phyloP scores from a whole-genome alignment of 169 alveolate species.

The Cryptosporidium felis region DNA sequence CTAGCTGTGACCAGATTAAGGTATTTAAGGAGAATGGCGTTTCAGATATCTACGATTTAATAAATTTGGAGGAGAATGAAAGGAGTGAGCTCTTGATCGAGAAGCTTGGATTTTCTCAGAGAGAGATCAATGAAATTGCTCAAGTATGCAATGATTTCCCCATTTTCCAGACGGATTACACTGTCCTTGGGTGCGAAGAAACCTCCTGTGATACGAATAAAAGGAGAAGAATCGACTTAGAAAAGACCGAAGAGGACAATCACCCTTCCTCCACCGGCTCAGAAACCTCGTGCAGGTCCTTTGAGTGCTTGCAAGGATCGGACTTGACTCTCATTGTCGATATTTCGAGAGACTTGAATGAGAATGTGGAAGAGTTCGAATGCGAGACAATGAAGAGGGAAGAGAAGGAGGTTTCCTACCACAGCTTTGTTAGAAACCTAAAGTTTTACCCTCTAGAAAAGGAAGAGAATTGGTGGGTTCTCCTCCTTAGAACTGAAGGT shows the following conservation, averaged over 20 bases:
- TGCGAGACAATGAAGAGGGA: slow-evolving; percentile 70
- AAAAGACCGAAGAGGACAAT: slow-evolving; percentile 37
- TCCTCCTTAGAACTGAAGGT: slow-evolving; percentile 96
- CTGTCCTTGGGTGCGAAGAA: slow-evolving; percentile 53
- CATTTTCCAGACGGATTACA: slow-evolving; percentile 81
- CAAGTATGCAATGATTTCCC: slow-evolving; percentile 89
- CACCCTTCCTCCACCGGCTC: neutral
- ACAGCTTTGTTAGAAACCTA: slow-evolving; percentile 65
- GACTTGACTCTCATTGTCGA: slow-evolving; percentile 71
- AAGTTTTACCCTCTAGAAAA: slow-evolving; percentile 94
- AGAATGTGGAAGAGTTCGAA: slow-evolving; percentile 69
- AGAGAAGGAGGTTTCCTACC: slow-evolving; percentile 49
- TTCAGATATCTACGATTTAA: slow-evolving; percentile 91
- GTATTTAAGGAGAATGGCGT: slow-evolving; percentile 79
- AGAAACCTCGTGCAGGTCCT: slow-evolving; percentile 75
- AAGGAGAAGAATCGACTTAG: slow-evolving; percentile 67
- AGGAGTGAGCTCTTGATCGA: slow-evolving; percentile 84
- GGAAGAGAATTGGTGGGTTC: slow-evolving; percentile 99
- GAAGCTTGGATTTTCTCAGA: slow-evolving; percentile 76
- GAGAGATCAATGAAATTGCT: slow-evolving; percentile 86
- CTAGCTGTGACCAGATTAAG: neutral
- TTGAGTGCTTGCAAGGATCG: slow-evolving; percentile 67
- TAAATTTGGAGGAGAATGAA: slow-evolving; percentile 95
- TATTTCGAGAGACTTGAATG: slow-evolving; percentile 72
- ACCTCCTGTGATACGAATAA: slow-evolving; percentile 58